phyloP scores from a whole-genome alignment of 129 eudicot species.

The Centella asiatica region DNA sequence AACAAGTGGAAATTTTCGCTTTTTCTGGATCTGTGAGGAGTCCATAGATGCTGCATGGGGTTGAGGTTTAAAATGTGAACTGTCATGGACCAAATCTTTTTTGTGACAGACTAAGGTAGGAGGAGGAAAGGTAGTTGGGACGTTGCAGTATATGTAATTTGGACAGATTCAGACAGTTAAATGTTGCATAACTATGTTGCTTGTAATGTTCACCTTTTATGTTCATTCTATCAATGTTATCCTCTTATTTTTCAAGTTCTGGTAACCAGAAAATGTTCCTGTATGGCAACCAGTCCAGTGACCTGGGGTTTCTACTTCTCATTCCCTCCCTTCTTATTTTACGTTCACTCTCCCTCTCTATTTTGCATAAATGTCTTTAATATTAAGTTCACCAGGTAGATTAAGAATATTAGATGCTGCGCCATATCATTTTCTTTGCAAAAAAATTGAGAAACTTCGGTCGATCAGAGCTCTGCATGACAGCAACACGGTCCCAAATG shows the following conservation, averaged over 20 bases:
- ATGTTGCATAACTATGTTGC: not conserved
- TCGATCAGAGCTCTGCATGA: no score
- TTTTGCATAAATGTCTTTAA: no score
- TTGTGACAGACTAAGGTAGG: not conserved
- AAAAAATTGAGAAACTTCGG: no score
- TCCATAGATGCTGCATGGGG: not conserved
- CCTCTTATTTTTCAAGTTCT: not conserved
- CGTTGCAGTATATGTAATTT: not conserved
- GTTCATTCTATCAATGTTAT: no score
- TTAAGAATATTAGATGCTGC: no score
- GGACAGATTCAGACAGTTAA: not conserved
- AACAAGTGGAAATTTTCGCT: not conserved
- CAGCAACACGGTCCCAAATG: no score
- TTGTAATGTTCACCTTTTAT: not conserved
- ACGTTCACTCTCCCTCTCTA: no score
- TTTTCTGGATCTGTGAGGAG: not conserved
- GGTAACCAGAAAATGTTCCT: not conserved
- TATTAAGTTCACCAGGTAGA: no score
- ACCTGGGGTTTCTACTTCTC: not conserved
- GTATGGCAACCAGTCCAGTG: not conserved
- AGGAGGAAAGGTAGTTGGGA: not conserved
- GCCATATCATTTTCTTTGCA: no score
- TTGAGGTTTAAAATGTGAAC: not conserved
- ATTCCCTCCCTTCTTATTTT: no score
- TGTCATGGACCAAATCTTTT: no score